Percentiles rank a stretch among this genome's conserved stretches.
phyloP scores from a whole-genome alignment of 2,329 filamentous ascomycete genomes.

The Ophiostoma himal-ulmi region DNA sequence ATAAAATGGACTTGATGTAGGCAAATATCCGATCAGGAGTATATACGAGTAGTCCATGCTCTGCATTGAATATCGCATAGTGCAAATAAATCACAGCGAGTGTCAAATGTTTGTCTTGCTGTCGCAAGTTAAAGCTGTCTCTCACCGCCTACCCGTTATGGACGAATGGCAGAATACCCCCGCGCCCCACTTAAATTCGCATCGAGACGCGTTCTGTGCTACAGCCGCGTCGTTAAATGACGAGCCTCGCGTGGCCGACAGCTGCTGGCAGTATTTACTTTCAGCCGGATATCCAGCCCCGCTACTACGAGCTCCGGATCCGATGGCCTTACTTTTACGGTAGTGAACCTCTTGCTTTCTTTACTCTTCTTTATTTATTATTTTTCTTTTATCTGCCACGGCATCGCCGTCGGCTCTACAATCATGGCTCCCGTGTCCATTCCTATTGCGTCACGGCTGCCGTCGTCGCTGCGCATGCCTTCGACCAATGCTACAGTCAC shows the following conservation, averaged over 20 bases:
- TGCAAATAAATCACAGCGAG: too few species aligned
- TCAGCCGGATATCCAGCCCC: neutral
- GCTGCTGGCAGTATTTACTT: neutral
- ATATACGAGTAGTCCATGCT: too few species aligned
- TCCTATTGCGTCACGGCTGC: slow-evolving; percentile 65
- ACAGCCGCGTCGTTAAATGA: slow-evolving; percentile 8
- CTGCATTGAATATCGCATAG: too few species aligned
- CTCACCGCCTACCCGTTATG: slow-evolving; percentile 14
- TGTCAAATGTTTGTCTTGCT: too few species aligned
- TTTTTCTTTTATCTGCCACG: neutral
- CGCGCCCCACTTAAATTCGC: slow-evolving; percentile 14
- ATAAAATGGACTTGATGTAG: too few species aligned
- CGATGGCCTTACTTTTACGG: neutral
- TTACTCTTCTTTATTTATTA: too few species aligned
- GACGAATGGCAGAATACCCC: neutral
- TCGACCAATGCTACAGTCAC: slow-evolving; percentile 57
- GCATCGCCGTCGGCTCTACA: neutral
- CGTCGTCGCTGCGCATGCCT: slow-evolving; percentile 64
- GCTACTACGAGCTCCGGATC: neutral
- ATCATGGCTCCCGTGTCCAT: slow-evolving; percentile 55
- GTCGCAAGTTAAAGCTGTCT: neutral
- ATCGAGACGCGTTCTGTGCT: slow-evolving; percentile 10
- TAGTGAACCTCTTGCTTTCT: neutral
- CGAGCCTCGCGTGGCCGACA: neutral
- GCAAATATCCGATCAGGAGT: too few species aligned